These are phyloP conservation scores for Pythium sukuiense DNA, from an alignment of 352 stramenopile species.

Conservation along the genomic window DNA sequence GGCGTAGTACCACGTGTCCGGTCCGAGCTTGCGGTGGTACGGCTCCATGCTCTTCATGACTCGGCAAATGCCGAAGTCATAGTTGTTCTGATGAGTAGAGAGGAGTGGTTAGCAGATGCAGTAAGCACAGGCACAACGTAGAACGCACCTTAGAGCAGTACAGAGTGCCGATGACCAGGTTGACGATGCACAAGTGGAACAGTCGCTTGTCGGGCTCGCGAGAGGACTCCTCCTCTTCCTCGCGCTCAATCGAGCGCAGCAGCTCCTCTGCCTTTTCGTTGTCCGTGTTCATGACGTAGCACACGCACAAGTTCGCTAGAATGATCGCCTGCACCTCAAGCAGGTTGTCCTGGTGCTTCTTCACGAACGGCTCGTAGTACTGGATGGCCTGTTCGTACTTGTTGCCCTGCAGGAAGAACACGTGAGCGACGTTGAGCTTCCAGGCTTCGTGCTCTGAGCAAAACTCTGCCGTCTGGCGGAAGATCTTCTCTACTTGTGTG, in stretches of 20 bases:
- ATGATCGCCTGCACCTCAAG: conserved; percentile 95
- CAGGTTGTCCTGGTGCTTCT: conserved; percentile 89
- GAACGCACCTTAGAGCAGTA: conserved; percentile 93
- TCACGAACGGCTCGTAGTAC: conserved; percentile 97
- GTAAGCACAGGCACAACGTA: background rate
- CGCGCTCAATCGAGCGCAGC: conserved; percentile 93
- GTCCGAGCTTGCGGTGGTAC: conserved; percentile 95
- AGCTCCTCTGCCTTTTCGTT: conserved; percentile 96
- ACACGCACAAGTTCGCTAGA: conserved; percentile 96
- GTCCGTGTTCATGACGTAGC: conserved; percentile 97
- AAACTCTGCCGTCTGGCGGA: conserved; percentile 94
- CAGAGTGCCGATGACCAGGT: conserved; percentile 96
- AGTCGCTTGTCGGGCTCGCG: conserved; percentile 89
- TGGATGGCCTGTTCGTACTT: conserved; percentile 88
- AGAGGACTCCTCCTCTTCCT: conserved; percentile 90
- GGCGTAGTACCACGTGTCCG: conserved; percentile 96
- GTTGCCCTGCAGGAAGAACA: conserved; percentile 94
- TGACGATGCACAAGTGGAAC: conserved; percentile 97
- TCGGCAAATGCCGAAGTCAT: conserved; percentile 95
- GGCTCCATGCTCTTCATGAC: conserved; percentile 96
- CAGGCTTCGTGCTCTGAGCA: conserved; percentile 94
- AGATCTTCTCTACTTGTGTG: conserved; percentile 95
- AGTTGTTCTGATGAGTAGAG: conserved; percentile 81
- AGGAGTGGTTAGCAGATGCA: background rate
- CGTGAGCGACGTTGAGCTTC: conserved; percentile 96